Evolutionary conservation across 768 basidiomycete species (phyloP).

Genomic region (Leccinum disarticulatum): DNA sequence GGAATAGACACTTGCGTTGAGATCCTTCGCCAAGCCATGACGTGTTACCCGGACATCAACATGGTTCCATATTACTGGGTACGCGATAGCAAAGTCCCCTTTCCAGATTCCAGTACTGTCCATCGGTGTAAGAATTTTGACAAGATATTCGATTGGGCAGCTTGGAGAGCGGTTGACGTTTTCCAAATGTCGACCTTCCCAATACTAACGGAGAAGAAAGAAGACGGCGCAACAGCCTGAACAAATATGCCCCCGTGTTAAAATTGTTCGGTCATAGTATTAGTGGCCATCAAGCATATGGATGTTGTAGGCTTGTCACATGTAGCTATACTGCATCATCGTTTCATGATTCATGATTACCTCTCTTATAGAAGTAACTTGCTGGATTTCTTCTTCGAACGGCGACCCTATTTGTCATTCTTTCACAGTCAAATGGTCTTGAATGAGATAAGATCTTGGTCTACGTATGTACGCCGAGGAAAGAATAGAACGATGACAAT

Average conservation of each 20-base stretch:
- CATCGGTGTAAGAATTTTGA: conserved; percentile 63
- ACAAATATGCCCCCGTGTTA: not conserved
- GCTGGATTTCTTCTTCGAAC: too few relatives aligned
- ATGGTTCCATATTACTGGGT: conserved; percentile 15
- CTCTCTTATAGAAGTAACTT: too few relatives aligned
- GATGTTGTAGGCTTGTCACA: too few relatives aligned
- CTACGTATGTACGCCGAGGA: too few relatives aligned
- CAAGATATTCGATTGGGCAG: conserved; percentile 82
- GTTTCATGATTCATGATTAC: too few relatives aligned
- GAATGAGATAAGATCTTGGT: too few relatives aligned
- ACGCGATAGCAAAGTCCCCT: not conserved
- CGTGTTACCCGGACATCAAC: conserved; percentile 7
- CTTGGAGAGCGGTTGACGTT: not conserved
- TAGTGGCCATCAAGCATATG: too few relatives aligned
- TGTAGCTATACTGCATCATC: too few relatives aligned
- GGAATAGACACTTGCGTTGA: conserved; percentile 10
- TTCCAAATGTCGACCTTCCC: not conserved
- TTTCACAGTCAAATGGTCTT: too few relatives aligned
- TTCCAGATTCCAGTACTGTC: not conserved
- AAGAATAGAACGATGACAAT: too few relatives aligned
- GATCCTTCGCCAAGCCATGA: conserved; percentile 6
- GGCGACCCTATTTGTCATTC: too few relatives aligned
- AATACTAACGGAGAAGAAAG: not conserved
- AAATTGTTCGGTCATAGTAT: too few relatives aligned
- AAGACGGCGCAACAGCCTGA: not conserved